phyloP scores from a whole-genome alignment of 2,329 filamentous ascomycete genomes.

The Coleophoma crateriformis region DNA sequence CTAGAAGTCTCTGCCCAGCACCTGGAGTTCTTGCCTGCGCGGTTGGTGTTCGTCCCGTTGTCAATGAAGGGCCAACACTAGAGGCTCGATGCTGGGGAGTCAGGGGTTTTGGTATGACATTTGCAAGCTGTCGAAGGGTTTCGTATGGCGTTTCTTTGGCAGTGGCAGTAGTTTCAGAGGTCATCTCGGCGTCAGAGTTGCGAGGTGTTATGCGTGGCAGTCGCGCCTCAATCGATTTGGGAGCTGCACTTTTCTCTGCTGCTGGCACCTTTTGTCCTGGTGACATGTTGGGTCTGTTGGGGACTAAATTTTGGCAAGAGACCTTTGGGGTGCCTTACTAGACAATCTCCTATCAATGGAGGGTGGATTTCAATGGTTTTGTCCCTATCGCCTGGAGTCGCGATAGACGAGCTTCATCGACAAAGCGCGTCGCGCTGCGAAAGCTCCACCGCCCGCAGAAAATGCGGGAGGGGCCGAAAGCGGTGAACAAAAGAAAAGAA shows the following conservation, averaged over 20 bases:
- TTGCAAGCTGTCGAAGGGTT: slow-evolving; percentile 16
- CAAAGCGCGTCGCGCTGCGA: too few relatives aligned
- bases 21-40: slow-evolving; percentile 20
- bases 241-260: too few relatives aligned
- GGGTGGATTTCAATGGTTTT: too few relatives aligned
- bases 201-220: slow-evolving; percentile 17
- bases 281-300: too few relatives aligned
- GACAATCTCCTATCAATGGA: too few relatives aligned
- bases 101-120: slow-evolving; percentile 19
- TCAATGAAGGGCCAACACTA: slow-evolving; percentile 22
- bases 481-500: neutral
- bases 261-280: too few relatives aligned
- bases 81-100: slow-evolving; percentile 25
- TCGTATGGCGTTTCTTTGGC: slow-evolving; percentile 21
- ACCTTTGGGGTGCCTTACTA: too few relatives aligned
- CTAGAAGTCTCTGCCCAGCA: slow-evolving; percentile 8
- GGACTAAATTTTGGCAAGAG: too few relatives aligned
- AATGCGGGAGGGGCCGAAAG: neutral
- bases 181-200: slow-evolving; percentile 15
- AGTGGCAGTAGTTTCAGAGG: slow-evolving; percentile 2
- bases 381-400: too few relatives aligned
- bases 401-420: too few relatives aligned
- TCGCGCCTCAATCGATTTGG: neutral
- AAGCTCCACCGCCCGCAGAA: neutral
- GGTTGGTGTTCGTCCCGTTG: slow-evolving; percentile 18